Evolutionary conservation across 306 rosid species (phyloP), one percentile per base, ranked within the genome.

Genomic region (Psophocarpus tetragonolobus): DNA sequence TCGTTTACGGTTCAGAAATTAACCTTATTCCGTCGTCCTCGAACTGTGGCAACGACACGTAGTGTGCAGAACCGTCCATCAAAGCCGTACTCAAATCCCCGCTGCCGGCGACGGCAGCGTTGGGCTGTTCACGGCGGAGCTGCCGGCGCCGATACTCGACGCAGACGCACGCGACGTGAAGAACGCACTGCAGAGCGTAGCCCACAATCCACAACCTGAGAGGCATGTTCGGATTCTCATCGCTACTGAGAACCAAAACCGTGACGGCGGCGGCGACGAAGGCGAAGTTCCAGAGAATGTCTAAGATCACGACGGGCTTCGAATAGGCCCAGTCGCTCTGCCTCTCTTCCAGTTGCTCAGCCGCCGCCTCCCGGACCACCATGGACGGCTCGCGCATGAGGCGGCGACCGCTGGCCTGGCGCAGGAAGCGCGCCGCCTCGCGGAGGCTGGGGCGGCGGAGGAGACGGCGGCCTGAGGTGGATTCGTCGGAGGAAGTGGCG

Each of bases 251-350:
- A 65, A 88, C 27, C 80, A 96, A 65, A 2, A 91, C 85, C 14
- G 91, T 70, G 12, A 81, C 88, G 1, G 93, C 94, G 2, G 87
- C 92, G 12, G 85, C 70, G 10, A 95, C 89, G 64, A 96, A 92
- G 0, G 90, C 89, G 44, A 95, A 82, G 75, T 95, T 95, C 99
- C 99, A 95, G 3, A 95, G 77, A 73, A 95, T 48, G 30, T 95
- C 99, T 7, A 95, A 87, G 3, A 92, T 72, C 76, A 95, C 97
- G 12, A 95, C 90, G 11, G 97, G 99, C 85, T 91, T 95, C 27
- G 99, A 95, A 66, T 92, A 92, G 13, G 99, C 99, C 99, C 99
- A 95, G 86, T 95, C 99, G 84, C 94, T 92, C 85, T 95, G 97
- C 35, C 96, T 45, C 90, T 91, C 97, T 83, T 95, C 97, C 82